These are phyloP conservation scores for Penicillium robsamsonii DNA, from an alignment of 495 filamentous ascomycete genomes.

Conservation along the genomic window DNA sequence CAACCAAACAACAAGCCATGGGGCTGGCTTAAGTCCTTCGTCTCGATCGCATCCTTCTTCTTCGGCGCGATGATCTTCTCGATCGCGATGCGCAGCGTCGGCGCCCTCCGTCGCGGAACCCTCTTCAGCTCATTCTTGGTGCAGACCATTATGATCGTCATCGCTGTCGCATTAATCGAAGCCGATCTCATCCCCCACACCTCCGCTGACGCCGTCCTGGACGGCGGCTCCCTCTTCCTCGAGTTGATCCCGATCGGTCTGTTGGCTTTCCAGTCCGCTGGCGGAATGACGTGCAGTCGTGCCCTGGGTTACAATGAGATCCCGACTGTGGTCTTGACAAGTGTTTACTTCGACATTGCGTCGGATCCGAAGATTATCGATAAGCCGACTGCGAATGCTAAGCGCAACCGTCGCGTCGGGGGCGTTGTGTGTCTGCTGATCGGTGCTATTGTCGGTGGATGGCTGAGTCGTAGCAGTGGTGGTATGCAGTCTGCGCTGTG, in stretches of 20 bases:
- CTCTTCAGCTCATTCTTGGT: constrained; percentile 57
- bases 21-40: constrained; percentile 63
- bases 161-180: constrained; percentile 59
- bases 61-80: constrained; percentile 52
- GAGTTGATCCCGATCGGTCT: constrained; percentile 59
- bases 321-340: constrained; percentile 71
- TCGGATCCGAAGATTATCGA: constrained; percentile 55
- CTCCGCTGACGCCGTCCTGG: constrained; percentile 24
- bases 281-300: constrained; percentile 64
- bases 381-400: constrained; percentile 51
- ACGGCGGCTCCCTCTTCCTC: constrained; percentile 38
- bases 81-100: constrained; percentile 32
- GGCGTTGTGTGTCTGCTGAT: constrained; percentile 56
- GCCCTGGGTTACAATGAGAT: constrained; percentile 65
- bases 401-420: constrained; percentile 60
- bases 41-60: constrained; percentile 58
- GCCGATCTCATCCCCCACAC: constrained; percentile 46
- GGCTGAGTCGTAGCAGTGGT: constrained; percentile 55
- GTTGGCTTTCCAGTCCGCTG: constrained; percentile 69
- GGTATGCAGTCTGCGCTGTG: constrained; percentile 57
- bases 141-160: constrained; percentile 53
- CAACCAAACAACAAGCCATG: constrained; percentile 51
- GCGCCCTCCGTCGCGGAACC: constrained; percentile 48
- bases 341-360: constrained; percentile 65
- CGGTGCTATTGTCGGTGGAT: constrained; percentile 63